These are phyloP conservation scores for Camelina neglecta DNA, from an alignment of 345 rosid species.

Conservation along the genomic window DNA sequence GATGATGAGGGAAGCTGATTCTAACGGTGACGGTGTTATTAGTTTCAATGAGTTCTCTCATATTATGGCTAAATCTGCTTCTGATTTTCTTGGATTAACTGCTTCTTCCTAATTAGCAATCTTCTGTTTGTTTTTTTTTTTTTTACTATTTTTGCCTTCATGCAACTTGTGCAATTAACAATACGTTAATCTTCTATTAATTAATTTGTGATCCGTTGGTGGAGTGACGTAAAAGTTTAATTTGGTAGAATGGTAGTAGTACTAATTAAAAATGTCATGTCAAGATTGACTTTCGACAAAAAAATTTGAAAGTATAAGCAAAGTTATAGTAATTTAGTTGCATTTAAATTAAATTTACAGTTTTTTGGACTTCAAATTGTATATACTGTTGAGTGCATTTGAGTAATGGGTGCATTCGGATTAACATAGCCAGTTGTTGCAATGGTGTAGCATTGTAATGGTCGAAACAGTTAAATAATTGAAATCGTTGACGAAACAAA, in stretches of 20 bases:
- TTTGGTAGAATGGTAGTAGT: conserved; percentile 23
- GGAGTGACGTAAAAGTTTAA: conserved; percentile 15
- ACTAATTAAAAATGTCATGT: too few species aligned
- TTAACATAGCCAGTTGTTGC: background rate
- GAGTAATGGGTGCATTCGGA: background rate
- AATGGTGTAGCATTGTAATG: background rate
- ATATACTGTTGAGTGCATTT: background rate
- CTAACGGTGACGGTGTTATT: conserved; percentile 89
- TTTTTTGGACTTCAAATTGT: background rate
- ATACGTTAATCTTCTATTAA: conserved; percentile 7
- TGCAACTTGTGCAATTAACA: conserved; percentile 39
- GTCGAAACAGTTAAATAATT: conserved; percentile 1
- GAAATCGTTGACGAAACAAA: conserved; percentile 12
- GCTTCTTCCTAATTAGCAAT: conserved; percentile 23
- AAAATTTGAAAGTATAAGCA: too few species aligned
- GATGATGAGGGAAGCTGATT: conserved; percentile 89
- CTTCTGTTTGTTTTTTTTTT: conserved; percentile 15
- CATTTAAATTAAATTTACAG: too few species aligned
- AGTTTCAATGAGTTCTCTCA: conserved; percentile 79
- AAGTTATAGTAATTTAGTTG: background rate
- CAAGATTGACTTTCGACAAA: too few species aligned
- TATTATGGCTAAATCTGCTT: conserved; percentile 79
- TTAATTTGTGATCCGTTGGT: conserved; percentile 21
- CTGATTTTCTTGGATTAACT: conserved; percentile 74
- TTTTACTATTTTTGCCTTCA: background rate